phyloP scores from a whole-genome alignment of 441 rosid genomes.

The Gossypium trilobum region DNA sequence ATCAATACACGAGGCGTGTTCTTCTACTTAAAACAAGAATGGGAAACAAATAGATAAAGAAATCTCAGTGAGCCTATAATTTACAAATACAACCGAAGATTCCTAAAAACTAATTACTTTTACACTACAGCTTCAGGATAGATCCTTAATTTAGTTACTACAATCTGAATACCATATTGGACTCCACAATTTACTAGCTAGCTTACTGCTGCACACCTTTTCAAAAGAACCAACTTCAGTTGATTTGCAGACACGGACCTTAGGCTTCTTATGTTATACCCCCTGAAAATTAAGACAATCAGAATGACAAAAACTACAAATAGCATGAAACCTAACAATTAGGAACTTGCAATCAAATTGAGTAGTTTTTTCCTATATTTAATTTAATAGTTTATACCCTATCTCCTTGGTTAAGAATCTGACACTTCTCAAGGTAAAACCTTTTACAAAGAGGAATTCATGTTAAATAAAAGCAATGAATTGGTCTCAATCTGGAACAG shows the following conservation, averaged over 20 bases:
- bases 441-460: not conserved
- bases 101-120: slow-evolving; percentile 14
- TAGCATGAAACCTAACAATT: not conserved
- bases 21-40: not conserved
- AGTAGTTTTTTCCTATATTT: not conserved
- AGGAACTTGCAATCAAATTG: not conserved
- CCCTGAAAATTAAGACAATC: slow-evolving; percentile 17
- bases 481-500: not conserved
- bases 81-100: slow-evolving; percentile 5
- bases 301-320: not conserved
- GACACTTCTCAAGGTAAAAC: no score
- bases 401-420: not conserved
- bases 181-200: slow-evolving; percentile 11
- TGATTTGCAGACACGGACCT: not conserved
- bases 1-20: not conserved
- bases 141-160: slow-evolving; percentile 2
- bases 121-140: slow-evolving; percentile 8
- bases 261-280: slow-evolving; percentile 4
- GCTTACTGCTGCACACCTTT: slow-evolving; percentile 12
- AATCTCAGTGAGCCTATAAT: not conserved
- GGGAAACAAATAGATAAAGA: not conserved
- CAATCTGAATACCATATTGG: not conserved
- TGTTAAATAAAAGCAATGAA: not conserved
- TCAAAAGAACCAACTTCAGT: slow-evolving; percentile 13
- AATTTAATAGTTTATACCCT: not conserved